Conservation (phyloP, 768 basidiomycete genomes). For the Sarcodon sp. region DNA sequence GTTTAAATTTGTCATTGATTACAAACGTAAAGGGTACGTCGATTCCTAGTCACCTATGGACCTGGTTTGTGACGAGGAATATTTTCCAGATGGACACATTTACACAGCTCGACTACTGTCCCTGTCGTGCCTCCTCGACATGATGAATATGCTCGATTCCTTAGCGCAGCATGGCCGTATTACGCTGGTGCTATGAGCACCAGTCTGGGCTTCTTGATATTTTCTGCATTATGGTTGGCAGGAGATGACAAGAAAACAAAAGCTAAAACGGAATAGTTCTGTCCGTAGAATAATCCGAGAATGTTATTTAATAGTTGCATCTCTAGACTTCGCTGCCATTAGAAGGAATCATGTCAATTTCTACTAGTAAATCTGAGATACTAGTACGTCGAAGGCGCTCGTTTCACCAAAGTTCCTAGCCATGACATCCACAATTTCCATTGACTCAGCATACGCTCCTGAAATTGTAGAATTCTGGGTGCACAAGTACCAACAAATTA, state of each 20-base stretch:
- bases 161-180: constrained; percentile 93
- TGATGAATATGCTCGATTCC: constrained; percentile 91
- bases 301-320: no score
- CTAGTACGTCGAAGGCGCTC: no score
- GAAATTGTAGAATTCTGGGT: background rate
- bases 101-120: constrained; percentile 63
- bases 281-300: no score
- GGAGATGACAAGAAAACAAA: constrained; percentile 61
- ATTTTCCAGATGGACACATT: constrained; percentile 49
- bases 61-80: background rate
- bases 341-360: no score
- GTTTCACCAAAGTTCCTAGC: no score
- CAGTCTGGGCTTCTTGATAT: constrained; percentile 72
- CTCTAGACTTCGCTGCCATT: no score
- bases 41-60: background rate
- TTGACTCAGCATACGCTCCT: background rate
- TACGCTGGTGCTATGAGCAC: constrained; percentile 88
- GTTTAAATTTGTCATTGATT: constrained; percentile 91
- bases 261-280: constrained; percentile 26
- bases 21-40: constrained; percentile 78
- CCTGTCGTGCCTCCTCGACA: constrained; percentile 89
- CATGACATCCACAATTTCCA: background rate
- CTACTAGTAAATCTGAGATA: no score
- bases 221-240: constrained; percentile 78
- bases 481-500: background rate